Conservation (phyloP, 2,329 filamentous ascomycete genomes). For the Beauveria scarabaeidicola region DNA sequence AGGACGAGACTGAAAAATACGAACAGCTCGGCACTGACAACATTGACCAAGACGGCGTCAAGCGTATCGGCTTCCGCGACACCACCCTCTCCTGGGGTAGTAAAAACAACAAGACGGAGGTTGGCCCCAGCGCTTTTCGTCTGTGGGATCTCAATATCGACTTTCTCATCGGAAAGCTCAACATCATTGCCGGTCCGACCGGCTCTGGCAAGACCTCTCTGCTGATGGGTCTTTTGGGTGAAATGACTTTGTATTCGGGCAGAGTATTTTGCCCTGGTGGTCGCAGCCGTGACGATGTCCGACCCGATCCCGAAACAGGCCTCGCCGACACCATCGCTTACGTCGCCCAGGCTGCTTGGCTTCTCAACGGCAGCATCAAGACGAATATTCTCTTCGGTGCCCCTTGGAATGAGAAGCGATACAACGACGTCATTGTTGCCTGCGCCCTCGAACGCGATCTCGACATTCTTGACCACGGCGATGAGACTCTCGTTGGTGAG, state of each 20-base stretch:
- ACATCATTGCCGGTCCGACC: constrained; percentile 86
- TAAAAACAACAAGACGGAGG: constrained; percentile 49
- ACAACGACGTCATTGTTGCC: constrained; percentile 79
- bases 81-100: constrained; percentile 87
- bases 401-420: constrained; percentile 70
- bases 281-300: constrained; percentile 76
- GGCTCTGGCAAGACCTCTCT: constrained; percentile 94
- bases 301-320: constrained; percentile 70
- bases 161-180: constrained; percentile 79
- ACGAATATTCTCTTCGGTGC: constrained; percentile 92
- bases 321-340: constrained; percentile 91
- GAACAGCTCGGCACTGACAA: constrained; percentile 67
- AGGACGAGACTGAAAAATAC: constrained; percentile 96
- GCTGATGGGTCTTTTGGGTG: constrained; percentile 89
- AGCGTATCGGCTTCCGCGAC: constrained; percentile 74
- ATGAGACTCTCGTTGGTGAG: constrained; percentile 89
- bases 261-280: constrained; percentile 79
- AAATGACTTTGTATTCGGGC: constrained; percentile 83
- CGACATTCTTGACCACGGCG: constrained; percentile 83
- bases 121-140: constrained; percentile 67
- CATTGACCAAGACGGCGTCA: constrained; percentile 57
- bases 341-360: constrained; percentile 93
- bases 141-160: constrained; percentile 76
- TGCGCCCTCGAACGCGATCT: constrained; percentile 88
- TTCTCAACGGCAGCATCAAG: constrained; percentile 90